Percentiles rank a stretch among this genome's conserved stretches.
Conservation (phyloP, 257 asterid species). For the Mitragyna speciosa region DNA sequence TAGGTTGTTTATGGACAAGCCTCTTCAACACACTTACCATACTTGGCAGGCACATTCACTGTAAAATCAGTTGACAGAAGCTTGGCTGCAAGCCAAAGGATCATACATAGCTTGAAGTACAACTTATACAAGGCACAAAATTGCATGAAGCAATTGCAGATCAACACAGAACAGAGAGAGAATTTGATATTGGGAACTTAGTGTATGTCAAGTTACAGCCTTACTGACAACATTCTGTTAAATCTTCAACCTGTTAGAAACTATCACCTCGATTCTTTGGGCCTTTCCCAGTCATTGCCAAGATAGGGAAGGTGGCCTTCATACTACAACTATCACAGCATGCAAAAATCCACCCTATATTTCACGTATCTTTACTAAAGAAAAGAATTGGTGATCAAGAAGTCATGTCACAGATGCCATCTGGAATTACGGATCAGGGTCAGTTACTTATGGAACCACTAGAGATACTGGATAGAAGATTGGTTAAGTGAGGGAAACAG, state of each 20-base stretch:
- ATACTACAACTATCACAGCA: background rate
- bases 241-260: background rate
- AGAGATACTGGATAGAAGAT: background rate
- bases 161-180: background rate
- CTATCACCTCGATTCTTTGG: background rate
- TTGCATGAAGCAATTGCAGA: background rate
- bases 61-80: background rate
- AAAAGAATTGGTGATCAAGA: background rate
- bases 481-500: background rate
- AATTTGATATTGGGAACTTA: background rate
- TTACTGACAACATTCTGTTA: background rate
- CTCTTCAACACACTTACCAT: rapidly evolving
- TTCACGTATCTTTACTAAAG: background rate
- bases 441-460: background rate
- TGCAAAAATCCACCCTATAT: background rate
- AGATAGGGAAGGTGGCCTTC: background rate
- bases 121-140: background rate
- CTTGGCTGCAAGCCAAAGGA: rapidly evolving
- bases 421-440: background rate
- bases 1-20: background rate
- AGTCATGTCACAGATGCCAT: rapidly evolving
- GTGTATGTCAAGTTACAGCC: background rate
- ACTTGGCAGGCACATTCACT: background rate
- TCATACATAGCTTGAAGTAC: rapidly evolving
- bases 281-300: background rate